A percentile compares a stretch with the other conserved stretches of the same genome.
Evolutionary conservation across 1,284 basidiomycete genomes (phyloP).

Genomic region (Marasmius sp.): DNA sequence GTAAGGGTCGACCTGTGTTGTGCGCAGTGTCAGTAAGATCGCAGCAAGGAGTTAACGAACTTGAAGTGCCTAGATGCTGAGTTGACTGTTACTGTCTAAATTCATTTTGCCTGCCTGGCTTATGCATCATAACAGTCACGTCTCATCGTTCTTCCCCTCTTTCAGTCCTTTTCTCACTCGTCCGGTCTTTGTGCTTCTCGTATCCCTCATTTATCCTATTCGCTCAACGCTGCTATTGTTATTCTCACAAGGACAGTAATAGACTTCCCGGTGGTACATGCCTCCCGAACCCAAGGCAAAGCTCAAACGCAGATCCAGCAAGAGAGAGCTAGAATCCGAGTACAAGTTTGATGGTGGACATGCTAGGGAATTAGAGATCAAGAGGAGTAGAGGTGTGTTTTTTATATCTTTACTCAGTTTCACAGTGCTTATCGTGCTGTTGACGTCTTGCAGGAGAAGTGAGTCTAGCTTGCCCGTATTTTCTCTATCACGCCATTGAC

Average conservation of each 20-base stretch:
- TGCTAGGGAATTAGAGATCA: conserved; percentile 52
- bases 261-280: conserved; percentile 29
- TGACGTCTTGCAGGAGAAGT: conserved; percentile 21
- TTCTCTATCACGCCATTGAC: neutral
- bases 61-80: neutral
- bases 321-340: conserved; percentile 45
- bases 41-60: no score
- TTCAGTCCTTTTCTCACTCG: neutral
- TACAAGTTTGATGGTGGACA: conserved; percentile 49
- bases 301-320: conserved; percentile 44
- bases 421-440: conserved; percentile 9
- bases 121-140: no score
- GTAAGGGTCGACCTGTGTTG: no score
- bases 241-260: neutral
- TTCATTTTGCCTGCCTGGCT: no score
- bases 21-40: no score
- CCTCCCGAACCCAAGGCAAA: conserved; percentile 49
- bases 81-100: no score
- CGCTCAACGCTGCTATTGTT: no score
- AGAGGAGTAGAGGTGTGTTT: conserved; percentile 44
- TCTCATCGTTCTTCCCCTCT: no score
- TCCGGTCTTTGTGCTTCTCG: neutral
- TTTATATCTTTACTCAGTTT: neutral
- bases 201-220: neutral
- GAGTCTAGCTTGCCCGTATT: neutral